phyloP scores from a whole-genome alignment of 139 green algal species.

The Trebouxia sp. region DNA sequence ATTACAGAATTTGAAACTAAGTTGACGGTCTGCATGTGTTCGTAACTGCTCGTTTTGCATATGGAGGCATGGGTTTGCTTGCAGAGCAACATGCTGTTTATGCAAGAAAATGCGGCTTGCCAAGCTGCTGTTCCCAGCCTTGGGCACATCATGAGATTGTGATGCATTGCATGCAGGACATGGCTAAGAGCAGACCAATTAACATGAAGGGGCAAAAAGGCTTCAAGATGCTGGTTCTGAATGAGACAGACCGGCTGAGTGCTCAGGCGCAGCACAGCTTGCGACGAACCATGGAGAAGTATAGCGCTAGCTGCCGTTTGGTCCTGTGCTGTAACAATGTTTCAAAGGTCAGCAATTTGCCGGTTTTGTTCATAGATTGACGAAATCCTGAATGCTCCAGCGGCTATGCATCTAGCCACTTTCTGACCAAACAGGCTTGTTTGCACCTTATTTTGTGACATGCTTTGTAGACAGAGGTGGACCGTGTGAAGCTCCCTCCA shows the following conservation, averaged over 20 bases:
- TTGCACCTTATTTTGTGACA: too few relatives aligned
- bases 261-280: constrained; percentile 92
- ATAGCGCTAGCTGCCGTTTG: constrained; percentile 85
- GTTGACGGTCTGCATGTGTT: neutral
- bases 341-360: constrained; percentile 66
- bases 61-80: too few relatives aligned
- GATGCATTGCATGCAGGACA: constrained; percentile 62
- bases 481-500: too few relatives aligned
- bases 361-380: neutral
- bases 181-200: constrained; percentile 86
- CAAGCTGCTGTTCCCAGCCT: too few relatives aligned
- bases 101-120: too few relatives aligned
- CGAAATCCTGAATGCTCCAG: neutral
- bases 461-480: too few relatives aligned
- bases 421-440: neutral
- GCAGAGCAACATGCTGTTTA: too few relatives aligned
- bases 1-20: too few relatives aligned
- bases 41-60: too few relatives aligned
- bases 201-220: constrained; percentile 58
- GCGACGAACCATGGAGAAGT: constrained; percentile 98
- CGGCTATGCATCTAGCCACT: neutral
- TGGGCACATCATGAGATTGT: too few relatives aligned
- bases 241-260: constrained; percentile 90
- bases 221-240: constrained; percentile 93
- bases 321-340: constrained; percentile 87